These are phyloP conservation scores for Microdochium trichocladiopsis DNA, from an alignment of 2,329 filamentous ascomycete species.

Conservation along the genomic window DNA sequence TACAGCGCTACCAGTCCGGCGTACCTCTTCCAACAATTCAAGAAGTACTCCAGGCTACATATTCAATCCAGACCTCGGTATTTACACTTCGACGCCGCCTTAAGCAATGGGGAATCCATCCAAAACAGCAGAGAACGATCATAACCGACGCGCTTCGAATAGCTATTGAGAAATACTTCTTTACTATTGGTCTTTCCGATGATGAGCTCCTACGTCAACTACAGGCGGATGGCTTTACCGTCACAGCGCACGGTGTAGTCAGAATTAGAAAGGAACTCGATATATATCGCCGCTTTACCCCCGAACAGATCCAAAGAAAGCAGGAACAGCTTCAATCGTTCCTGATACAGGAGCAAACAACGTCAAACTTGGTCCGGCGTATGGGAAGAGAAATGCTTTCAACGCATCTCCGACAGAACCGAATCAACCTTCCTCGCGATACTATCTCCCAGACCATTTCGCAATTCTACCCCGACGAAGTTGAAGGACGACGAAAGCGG, in stretches of 20 bases:
- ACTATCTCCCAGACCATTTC: background rate
- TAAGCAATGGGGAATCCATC: background rate
- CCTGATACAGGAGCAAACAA: background rate
- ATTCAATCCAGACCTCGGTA: background rate
- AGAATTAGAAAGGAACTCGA: background rate
- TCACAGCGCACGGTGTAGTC: background rate
- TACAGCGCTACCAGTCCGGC: background rate
- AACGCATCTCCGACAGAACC: background rate
- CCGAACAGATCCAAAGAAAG: background rate
- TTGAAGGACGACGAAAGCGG: background rate
- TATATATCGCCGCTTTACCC: background rate
- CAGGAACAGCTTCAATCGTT: background rate
- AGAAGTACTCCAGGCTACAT: background rate
- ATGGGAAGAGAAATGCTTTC: background rate
- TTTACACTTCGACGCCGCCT: background rate
- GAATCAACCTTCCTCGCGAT: background rate
- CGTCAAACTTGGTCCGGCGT: background rate
- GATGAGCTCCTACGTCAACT: background rate
- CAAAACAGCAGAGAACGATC: background rate
- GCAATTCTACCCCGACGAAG: background rate
- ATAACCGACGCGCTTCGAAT: background rate
- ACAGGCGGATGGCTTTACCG: background rate
- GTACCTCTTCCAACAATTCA: background rate
- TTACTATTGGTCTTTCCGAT: background rate
- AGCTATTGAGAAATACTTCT: background rate